These are phyloP conservation scores for Fonsecaea erecta DNA, from an alignment of 2,329 filamentous ascomycete genomes.

Conservation along the genomic window DNA sequence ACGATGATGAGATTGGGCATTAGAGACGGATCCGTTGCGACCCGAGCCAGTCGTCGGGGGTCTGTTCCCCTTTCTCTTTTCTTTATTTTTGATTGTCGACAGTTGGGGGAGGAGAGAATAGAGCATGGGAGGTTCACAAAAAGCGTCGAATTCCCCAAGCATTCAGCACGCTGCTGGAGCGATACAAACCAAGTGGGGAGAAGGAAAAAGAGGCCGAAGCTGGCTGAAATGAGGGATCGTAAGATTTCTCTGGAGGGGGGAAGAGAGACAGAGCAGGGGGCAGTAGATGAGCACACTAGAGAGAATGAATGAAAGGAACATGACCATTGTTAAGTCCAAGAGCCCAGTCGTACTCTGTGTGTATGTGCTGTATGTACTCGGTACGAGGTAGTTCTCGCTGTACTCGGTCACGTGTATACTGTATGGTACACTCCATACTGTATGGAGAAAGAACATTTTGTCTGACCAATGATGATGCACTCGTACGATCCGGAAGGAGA, in stretches of 20 bases:
- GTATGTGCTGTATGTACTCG: too few species aligned
- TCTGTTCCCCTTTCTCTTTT: slow-evolving; percentile 7
- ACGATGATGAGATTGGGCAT: slow-evolving; percentile 21
- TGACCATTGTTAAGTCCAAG: slow-evolving; percentile 25
- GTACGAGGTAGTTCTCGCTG: too few species aligned
- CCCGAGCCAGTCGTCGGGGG: slow-evolving; percentile 7
- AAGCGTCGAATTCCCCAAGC: background rate
- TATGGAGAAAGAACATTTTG: too few species aligned
- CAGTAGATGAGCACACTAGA: slow-evolving; percentile 22
- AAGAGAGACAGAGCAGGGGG: background rate
- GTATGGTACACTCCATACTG: too few species aligned
- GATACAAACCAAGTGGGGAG: background rate
- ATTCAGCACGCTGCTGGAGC: background rate
- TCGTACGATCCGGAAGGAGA: slow-evolving; percentile 25
- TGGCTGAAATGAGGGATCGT: background rate
- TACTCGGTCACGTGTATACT: too few species aligned
- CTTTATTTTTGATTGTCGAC: slow-evolving; percentile 9
- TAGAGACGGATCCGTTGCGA: slow-evolving; percentile 20
- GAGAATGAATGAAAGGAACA: slow-evolving; percentile 25
- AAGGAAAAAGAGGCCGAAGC: background rate
- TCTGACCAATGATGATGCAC: background rate
- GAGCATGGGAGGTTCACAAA: background rate
- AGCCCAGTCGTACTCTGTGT: too few species aligned
- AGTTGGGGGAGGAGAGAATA: slow-evolving; percentile 4
- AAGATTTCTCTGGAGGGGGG: background rate